Percentiles rank a stretch among this genome's conserved stretches.
Conservation (phyloP, 805 yeast species). For the Kodamaea sagamina region DNA sequence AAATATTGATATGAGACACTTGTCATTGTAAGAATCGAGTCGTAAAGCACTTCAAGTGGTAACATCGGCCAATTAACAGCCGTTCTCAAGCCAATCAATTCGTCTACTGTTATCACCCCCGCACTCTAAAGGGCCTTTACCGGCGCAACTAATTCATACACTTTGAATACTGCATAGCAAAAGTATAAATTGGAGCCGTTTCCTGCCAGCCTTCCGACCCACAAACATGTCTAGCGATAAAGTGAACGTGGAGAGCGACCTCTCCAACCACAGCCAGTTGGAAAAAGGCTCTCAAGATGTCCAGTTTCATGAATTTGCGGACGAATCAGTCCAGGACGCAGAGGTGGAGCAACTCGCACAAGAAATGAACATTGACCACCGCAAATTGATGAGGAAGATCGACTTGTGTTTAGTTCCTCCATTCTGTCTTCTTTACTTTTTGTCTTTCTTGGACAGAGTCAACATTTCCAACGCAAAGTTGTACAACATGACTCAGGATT, state of each 20-base stretch:
- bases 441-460: slow-evolving; percentile 79
- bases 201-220: no score
- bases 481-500: slow-evolving; percentile 62
- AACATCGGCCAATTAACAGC: no score
- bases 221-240: slow-evolving; percentile 1
- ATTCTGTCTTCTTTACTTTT: slow-evolving; percentile 71
- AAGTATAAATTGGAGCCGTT: background rate
- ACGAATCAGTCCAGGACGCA: slow-evolving; percentile 11
- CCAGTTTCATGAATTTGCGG: slow-evolving; percentile 3
- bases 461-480: slow-evolving; percentile 80
- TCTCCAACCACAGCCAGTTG: slow-evolving; percentile 1
- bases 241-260: slow-evolving; percentile 4
- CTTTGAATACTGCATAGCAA: no score
- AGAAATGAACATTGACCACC: slow-evolving; percentile 51
- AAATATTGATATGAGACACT: no score
- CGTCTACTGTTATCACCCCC: no score
- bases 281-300: background rate
- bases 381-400: slow-evolving; percentile 59
- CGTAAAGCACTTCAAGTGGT: no score
- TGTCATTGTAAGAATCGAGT: no score
- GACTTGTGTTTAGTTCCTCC: slow-evolving; percentile 74
- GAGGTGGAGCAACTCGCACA: slow-evolving; percentile 26
- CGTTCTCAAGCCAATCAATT: no score
- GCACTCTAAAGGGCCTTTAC: no score
- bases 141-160: background rate